Conservation (phyloP, 192 early-diverging fungal genomes). For the Dissophora ornata region DNA sequence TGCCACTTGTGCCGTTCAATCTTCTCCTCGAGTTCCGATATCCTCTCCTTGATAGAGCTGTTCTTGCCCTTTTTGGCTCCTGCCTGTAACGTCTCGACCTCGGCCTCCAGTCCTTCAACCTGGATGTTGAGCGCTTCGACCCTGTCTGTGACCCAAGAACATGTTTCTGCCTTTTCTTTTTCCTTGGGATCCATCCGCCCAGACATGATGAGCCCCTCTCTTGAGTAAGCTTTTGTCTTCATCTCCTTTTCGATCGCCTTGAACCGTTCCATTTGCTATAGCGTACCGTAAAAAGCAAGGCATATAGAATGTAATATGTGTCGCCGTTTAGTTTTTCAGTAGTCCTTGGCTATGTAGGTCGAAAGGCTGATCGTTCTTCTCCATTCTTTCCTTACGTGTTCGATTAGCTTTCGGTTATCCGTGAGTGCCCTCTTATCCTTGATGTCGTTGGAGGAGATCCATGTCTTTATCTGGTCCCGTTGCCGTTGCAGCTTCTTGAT, state of each 20-base stretch:
- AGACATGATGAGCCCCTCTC: conserved; percentile 87
- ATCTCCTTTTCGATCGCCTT: conserved; percentile 98
- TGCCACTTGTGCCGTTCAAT: conserved; percentile 95
- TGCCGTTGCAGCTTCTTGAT: conserved; percentile 98
- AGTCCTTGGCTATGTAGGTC: too few species aligned
- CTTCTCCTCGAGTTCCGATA: conserved; percentile 74
- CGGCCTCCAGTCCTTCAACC: conserved; percentile 92
- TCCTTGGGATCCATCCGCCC: conserved; percentile 94
- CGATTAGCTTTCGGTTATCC: conserved; percentile 93
- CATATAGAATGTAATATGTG: not conserved
- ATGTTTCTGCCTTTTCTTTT: conserved; percentile 87
- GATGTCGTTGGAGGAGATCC: conserved; percentile 92
- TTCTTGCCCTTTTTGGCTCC: conserved; percentile 82
- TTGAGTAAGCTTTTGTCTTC: conserved; percentile 98
- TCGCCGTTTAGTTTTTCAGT: too few species aligned
- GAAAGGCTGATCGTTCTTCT: too few species aligned
- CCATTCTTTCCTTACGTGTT: conserved; percentile 64
- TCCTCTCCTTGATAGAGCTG: conserved; percentile 82
- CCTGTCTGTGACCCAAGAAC: conserved; percentile 84
- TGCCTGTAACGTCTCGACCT: conserved; percentile 79
- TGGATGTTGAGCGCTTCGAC: conserved; percentile 89
- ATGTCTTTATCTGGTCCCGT: conserved; percentile 97
- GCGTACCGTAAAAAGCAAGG: too few species aligned
- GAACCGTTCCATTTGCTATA: conserved; percentile 97
- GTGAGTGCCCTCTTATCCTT: conserved; percentile 93